phyloP scores from a whole-genome alignment of 768 basidiomycete genomes.

The Xerocomellus dryophilus region DNA sequence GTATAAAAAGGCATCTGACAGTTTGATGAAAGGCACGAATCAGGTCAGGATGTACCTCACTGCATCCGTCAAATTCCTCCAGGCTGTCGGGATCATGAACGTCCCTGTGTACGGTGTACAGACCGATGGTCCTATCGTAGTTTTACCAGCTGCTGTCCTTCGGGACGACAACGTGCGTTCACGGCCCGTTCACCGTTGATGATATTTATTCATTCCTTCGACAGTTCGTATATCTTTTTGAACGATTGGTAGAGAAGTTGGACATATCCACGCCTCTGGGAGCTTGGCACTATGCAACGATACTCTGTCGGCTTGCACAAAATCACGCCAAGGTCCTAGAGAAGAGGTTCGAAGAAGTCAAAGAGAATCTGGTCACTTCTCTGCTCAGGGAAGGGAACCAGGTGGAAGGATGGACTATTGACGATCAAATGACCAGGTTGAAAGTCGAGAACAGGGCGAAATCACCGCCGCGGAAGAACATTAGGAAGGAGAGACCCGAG shows the following conservation, averaged over 20 bases:
- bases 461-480: background rate
- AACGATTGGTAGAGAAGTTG: constrained; percentile 1
- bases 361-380: background rate
- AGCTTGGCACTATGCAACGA: constrained; percentile 9
- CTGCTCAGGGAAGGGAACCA: background rate
- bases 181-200: too few relatives aligned
- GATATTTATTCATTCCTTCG: background rate
- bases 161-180: background rate
- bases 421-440: background rate
- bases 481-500: background rate
- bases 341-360: background rate
- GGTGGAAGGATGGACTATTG: constrained; percentile 1
- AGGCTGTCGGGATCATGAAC: constrained; percentile 1
- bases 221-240: constrained; percentile 5
- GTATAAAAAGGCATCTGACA: background rate
- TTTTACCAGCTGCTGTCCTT: background rate
- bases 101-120: constrained; percentile 5
- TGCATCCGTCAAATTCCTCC: constrained; percentile 7
- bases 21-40: background rate
- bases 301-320: constrained; percentile 8
- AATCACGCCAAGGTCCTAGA: background rate
- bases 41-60: constrained; percentile 8
- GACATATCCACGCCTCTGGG: constrained; percentile 5
- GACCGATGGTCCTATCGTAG: constrained; percentile 1
- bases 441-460: background rate